Base-by-base conservation (phyloP, 2,329 filamentous ascomycete species). In the Onygena corvina region DNA sequence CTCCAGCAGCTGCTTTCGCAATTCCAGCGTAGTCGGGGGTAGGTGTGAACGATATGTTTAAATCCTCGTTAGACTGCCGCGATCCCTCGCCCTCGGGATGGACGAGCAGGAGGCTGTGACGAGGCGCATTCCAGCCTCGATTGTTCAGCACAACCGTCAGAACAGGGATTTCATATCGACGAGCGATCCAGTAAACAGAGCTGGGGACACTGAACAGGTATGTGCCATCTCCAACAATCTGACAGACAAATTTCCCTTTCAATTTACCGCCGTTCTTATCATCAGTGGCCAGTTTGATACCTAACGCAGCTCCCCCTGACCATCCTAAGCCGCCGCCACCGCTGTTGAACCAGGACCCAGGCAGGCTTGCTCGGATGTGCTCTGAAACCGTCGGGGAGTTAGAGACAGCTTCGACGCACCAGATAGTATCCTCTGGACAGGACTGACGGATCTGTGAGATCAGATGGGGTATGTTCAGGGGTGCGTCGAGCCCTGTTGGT, bases 281-380 rank as follows among this genome's bases (percentile, higher is more conserved):
- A 46, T 81, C 75, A 0, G 73, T 72, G 0, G 83, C 86, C 5
- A 90, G 74, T 61, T 89, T 88, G 60, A 89, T 81, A 1, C 85
- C 86, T 2, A 90, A 64, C 0, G 83, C 81, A 47, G 71, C 85
- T 11, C 86, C 85, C 11, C 84, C 85, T 8, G 80, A 84, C 85
- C 85, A 90, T 1, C 85, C 85, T 0, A 90, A 77, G 1, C 86
- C 86, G 11, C 84, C 85, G 0, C 83, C 85, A 1, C 85, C 85
- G 60, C 84, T 89, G 62, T 88, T 89, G 59, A 90, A 79, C 82
- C 82, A 88, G 0, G 78, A 80, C 0, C 84, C 83, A 0, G 85
- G 84, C 0, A 79, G 60, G 0, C 74, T 80, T 2, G 79, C 75
- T 57, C 80, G 79, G 5, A 92, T 67, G 55, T 88, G 84, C 56